Evolutionary conservation across 768 basidiomycete species (phyloP), one percentile per base, ranked within the genome.

Genomic region (Tulasnella sp.): DNA sequence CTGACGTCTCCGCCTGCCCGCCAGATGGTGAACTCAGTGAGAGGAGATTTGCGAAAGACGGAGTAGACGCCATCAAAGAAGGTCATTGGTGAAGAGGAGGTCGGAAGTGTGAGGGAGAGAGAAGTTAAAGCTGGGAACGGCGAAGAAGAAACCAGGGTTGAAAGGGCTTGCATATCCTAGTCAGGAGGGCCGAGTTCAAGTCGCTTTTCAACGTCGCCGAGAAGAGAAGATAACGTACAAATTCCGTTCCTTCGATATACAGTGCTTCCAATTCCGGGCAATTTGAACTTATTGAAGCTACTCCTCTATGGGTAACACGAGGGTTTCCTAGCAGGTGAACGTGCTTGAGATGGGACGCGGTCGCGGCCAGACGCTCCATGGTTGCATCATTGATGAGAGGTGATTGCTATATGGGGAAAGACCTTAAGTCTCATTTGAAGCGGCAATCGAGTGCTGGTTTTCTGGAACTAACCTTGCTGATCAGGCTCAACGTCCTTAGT

Each of bases 311-410:
- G 0, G 92, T 93, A 37, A 94, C 90, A 83, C 89, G 93, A 2
- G 89, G 87, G 84, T 94, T 95, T 28, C 94, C 94, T 0, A 90
- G 88, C 18, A 96, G 85, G 77, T 89, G 87, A 3, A 95, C 83
- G 58, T 90, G 87, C 69, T 92, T 89, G 22, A 95, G 85, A 9
- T 88, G 85, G 12, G 83, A 82, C 42, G 94, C 87, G 74, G 86
- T 83, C 0, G 89, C 87, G 0, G 92, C 89, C 5, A 94, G 82
- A 4, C 86, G 83, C 73, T 86, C 87, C 42, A 95, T 84, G 3
- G 91, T 83, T 7, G 82, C 83, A 82, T 96, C 93, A 0, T 91
- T 92, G 58, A 95, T 86, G 8, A 89, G 84, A 18, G 88, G 85
- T 3, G 93, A 91, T 31, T 88, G 74, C 69, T 80, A 41, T 60